phyloP scores from a whole-genome alignment of 768 basidiomycete species.

The Amanita polypyramis region DNA sequence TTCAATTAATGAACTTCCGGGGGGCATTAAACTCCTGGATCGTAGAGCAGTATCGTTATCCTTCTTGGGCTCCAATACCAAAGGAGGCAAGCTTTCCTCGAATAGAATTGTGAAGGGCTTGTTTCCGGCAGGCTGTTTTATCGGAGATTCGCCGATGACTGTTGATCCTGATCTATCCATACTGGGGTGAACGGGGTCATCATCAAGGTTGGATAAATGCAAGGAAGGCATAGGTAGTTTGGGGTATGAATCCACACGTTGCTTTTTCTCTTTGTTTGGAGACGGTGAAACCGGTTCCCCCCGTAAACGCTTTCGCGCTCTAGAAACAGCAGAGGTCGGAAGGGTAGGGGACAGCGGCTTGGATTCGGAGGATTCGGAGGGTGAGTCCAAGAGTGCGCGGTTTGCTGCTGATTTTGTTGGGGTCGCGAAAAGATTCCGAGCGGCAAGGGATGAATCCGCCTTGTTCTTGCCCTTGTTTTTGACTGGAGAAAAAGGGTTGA shows the following conservation, averaged over 20 bases:
- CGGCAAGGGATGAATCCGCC: constrained; percentile 11
- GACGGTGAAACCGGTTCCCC: constrained; percentile 81
- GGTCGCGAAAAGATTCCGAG: neutral
- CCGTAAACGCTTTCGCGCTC: constrained; percentile 72
- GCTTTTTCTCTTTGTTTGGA: constrained; percentile 67
- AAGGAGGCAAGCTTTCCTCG: constrained; percentile 26
- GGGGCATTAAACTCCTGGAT: neutral
- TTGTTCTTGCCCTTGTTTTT: constrained; percentile 49
- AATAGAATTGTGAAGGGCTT: constrained; percentile 64
- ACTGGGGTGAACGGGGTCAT: constrained; percentile 25
- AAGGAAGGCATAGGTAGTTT: constrained; percentile 25
- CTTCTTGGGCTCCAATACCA: constrained; percentile 6
- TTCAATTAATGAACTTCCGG: neutral
- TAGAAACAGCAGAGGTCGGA: constrained; percentile 38
- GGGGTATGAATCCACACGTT: constrained; percentile 37
- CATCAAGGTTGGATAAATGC: constrained; percentile 17
- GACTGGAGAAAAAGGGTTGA: constrained; percentile 73
- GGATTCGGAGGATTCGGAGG: constrained; percentile 13
- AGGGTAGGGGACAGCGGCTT: constrained; percentile 19
- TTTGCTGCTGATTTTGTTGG: neutral
- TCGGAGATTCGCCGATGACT: constrained; percentile 63
- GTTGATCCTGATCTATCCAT: constrained; percentile 22
- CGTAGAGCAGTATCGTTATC: neutral
- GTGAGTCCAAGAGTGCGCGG: neutral
- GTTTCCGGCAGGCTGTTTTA: constrained; percentile 45